These are phyloP conservation scores for Furcasterigmium sp. DNA, from an alignment of 2,329 filamentous ascomycete genomes.

Conservation along the genomic window DNA sequence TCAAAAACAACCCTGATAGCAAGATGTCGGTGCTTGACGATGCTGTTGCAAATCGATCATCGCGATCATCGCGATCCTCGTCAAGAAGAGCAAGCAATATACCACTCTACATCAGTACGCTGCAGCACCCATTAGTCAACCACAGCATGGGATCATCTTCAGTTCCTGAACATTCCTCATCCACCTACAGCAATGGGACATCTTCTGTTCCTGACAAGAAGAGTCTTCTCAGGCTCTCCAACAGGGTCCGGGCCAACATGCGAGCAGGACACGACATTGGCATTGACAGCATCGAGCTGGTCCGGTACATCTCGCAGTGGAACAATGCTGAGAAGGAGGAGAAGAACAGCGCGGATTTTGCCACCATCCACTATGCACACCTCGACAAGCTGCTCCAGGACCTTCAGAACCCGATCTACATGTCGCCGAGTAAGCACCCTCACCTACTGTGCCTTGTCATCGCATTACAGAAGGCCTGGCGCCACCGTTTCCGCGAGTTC, in stretches of 20 bases:
- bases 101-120: too few relatives aligned
- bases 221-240: constrained; percentile 33
- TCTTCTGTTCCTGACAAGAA: neutral
- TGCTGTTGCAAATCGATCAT: too few relatives aligned
- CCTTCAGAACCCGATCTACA: constrained; percentile 24
- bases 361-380: constrained; percentile 29
- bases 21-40: too few relatives aligned
- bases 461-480: constrained; percentile 36
- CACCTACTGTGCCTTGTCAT: constrained; percentile 28
- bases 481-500: constrained; percentile 34
- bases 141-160: too few relatives aligned
- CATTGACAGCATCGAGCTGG: too few relatives aligned
- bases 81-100: too few relatives aligned
- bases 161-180: too few relatives aligned
- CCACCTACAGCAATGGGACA: too few relatives aligned
- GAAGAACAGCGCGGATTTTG: constrained; percentile 28
- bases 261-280: constrained; percentile 19
- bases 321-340: constrained; percentile 30
- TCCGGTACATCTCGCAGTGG: too few relatives aligned
- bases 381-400: constrained; percentile 40
- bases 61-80: too few relatives aligned
- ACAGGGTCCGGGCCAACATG: constrained; percentile 32
- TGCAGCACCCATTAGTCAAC: too few relatives aligned
- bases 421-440: constrained; percentile 22
- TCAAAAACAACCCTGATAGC: too few relatives aligned